Conservation (phyloP, 1,284 basidiomycete genomes). For the Schizophyllum amplum region DNA sequence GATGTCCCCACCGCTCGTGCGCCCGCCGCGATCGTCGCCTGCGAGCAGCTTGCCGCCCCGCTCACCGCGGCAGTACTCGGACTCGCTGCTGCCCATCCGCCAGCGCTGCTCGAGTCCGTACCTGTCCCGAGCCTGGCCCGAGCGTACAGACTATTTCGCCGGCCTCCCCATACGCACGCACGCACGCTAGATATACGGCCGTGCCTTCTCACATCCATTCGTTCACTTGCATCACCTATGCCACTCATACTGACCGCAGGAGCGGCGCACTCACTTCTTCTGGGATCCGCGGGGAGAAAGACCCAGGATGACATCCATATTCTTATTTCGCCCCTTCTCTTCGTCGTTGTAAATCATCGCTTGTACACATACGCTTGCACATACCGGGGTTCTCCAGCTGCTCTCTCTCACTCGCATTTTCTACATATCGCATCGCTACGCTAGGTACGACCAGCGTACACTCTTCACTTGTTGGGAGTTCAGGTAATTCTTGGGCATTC, state of each 20-base stretch:
- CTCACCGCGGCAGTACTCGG: not conserved
- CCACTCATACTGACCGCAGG: not conserved
- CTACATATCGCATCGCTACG: not conserved
- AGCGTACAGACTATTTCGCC: not conserved
- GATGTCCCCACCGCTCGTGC: not conserved
- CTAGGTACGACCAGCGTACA: not conserved
- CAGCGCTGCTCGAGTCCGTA: not conserved
- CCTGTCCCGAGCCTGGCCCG: not conserved
- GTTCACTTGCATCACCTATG: not conserved
- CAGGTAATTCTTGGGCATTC: not conserved
- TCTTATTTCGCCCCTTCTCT: not conserved
- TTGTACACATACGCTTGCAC: not conserved
- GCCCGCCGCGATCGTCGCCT: too few species aligned
- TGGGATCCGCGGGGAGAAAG: not conserved
- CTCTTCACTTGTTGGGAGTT: not conserved
- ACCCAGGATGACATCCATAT: not conserved
- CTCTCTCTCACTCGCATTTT: not conserved
- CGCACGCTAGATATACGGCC: not conserved
- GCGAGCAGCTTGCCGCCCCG: not conserved
- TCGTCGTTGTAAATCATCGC: not conserved
- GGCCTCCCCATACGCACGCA: not conserved
- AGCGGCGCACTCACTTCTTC: not conserved
- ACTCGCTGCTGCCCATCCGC: not conserved
- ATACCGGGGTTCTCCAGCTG: not conserved
- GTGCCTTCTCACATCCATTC: not conserved